Base-by-base conservation (phyloP, 2,329 filamentous ascomycete genomes). In the Dactylellina parvicollis region DNA sequence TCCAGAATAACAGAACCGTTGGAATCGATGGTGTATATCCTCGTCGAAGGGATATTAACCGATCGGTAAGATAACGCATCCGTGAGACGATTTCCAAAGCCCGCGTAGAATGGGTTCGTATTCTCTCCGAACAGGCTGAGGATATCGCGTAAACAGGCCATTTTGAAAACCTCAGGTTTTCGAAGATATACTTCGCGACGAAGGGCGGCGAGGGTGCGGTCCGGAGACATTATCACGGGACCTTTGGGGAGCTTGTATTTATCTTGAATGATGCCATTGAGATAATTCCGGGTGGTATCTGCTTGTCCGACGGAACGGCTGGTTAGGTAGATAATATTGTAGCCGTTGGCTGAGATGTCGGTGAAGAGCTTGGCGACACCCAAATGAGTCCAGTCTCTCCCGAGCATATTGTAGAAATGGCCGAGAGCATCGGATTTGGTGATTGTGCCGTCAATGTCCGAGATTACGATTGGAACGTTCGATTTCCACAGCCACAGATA, bases 151-250 rank as follows among this genome's bases (percentile, higher is more conserved):
- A 99, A 83, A 75, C 95, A 99, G 1, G 95, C 92, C 96, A 99
- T 99, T 82, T 99, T 99, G 87, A 99, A 99, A 5, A 99, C 92
- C 79, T 99, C 93, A 0, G 95, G 96, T 80, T 99, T 98, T 59
- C 95, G 88, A 24, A 99, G 85, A 80, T 99, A 99, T 4, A 99
- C 88, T 80, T 99, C 95, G 50, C 95, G 88, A 22, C 49, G 72
- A 28, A 99, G 82, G 0, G 95, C 96, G 5, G 96, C 93, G 82
- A 98, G 96, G 0, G 93, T 98, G 61, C 95, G 87, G 81, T 99
- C 95, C 0, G 95, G 96, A 34, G 91, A 96, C 81, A 97, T 88
- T 75, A 99, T 98, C 0, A 96, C 96, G 0, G 95, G 95, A 0
- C 96, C 95, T 76, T 90, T 90, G 0, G 95, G 95, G 36, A 99